These are phyloP conservation scores for Collybia sordida DNA, from an alignment of 768 basidiomycete genomes.

Conservation along the genomic window DNA sequence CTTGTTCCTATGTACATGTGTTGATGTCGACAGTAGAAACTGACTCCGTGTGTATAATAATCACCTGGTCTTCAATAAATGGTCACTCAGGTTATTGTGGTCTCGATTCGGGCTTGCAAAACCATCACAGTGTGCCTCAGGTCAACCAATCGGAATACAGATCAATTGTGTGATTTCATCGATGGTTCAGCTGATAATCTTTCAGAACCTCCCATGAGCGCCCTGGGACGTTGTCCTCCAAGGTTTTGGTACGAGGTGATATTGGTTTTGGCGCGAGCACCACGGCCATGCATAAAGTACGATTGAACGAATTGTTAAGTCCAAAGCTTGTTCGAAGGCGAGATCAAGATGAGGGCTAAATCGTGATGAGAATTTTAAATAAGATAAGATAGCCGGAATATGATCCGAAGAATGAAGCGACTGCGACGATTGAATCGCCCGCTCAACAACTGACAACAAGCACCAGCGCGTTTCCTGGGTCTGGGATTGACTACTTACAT, in stretches of 20 bases:
- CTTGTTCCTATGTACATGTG: too few relatives aligned
- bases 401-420: constrained; percentile 15
- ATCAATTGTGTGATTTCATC: constrained; percentile 15
- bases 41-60: neutral
- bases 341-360: too few relatives aligned
- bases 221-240: too few relatives aligned
- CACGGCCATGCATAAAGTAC: too few relatives aligned
- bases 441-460: constrained; percentile 15
- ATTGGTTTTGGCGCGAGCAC: too few relatives aligned
- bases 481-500: constrained; percentile 4
- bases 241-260: too few relatives aligned
- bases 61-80: constrained; percentile 10
- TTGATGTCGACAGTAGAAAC: too few relatives aligned
- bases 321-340: too few relatives aligned
- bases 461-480: constrained; percentile 5
- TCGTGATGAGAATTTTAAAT: constrained; percentile 14
- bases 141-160: constrained; percentile 6
- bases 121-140: constrained; percentile 11
- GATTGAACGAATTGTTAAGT: too few relatives aligned
- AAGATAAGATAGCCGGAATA: constrained; percentile 20
- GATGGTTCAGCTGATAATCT: constrained; percentile 10
- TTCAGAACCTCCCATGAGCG: neutral
- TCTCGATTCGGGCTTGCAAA: constrained; percentile 3
- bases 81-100: too few relatives aligned
- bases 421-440: constrained; percentile 2